Conservation (phyloP, 345 rosid genomes). For the Xanthoceras sorbifolium region DNA sequence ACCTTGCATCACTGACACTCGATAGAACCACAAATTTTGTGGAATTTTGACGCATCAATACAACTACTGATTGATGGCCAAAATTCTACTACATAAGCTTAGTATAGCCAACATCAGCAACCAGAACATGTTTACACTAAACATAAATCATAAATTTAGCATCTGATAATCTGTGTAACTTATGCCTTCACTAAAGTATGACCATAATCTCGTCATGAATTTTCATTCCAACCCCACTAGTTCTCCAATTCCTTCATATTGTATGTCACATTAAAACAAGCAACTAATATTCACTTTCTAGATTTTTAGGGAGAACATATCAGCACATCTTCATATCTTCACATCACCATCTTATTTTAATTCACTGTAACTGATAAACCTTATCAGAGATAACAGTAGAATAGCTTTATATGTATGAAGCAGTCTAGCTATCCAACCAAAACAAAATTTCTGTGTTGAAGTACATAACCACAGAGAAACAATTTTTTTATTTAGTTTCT, state of each 20-base stretch:
- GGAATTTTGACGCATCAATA: background rate
- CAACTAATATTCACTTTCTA: background rate
- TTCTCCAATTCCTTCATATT: constrained; percentile 1
- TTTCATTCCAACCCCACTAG: background rate
- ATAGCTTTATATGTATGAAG: background rate
- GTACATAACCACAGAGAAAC: background rate
- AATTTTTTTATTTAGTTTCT: background rate
- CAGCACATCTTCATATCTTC: constrained; percentile 5
- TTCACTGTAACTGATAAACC: background rate
- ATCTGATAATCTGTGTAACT: background rate
- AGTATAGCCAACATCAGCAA: background rate
- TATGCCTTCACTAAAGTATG: background rate
- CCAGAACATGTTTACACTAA: background rate
- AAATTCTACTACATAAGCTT: background rate
- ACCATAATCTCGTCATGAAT: constrained; percentile 5
- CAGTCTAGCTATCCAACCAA: background rate
- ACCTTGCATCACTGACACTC: background rate
- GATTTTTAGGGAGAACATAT: background rate
- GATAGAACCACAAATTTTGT: background rate
- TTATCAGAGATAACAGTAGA: no score
- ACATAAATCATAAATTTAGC: background rate
- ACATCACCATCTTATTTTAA: background rate
- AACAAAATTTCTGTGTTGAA: background rate
- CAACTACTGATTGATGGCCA: background rate
- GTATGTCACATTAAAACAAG: background rate